Base-by-base conservation (phyloP, 179 eudicot genomes). In the Carnegiea gigantea region DNA sequence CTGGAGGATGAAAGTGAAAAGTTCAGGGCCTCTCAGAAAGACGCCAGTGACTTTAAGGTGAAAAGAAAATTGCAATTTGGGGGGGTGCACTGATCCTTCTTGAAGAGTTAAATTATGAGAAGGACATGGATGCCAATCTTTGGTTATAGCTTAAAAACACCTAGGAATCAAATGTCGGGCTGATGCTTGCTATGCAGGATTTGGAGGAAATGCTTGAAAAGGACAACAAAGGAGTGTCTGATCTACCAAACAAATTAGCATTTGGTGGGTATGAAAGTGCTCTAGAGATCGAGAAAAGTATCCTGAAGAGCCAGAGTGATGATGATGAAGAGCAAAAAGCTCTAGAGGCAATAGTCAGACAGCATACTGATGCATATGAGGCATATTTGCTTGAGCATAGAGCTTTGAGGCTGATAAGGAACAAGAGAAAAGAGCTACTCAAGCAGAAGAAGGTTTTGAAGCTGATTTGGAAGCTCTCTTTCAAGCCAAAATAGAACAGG, bases 131-230 rank as follows among this genome's bases (percentile, higher is more conserved):
- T 81, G 84, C 86, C 49, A 93, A 94, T 86, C 98, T 96, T 76
- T 89, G 87, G 80, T 51, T 96, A 80, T 98, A 96, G 75, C 93
- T 96, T 82, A 88, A 90, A 85, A 96, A 93, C 89, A 96, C 97
- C 24, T 97, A 93, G 88, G 97, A 96, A 65, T 89, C 98, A 6
- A 94, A 96, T 78, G 84, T 92, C 0, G 97, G 94, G 84, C 87
- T 96, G 79, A 79, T 96, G 80, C 88, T 96, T 70, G 99, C 97
- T 17, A 93, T 94, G 83, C 89, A 86, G 72, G 99, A 96, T 85
- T 84, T 94, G 75, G 99, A 96, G 85, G 93, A 90, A 78, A 90
- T 93, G 89, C 79, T 96, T 75, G 97, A 93, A 75, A 89, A 88
- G 30, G 88, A 88, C 79, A 84, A 87, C 53, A 85, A 75, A 72